phyloP scores from a whole-genome alignment of 345 rosid genomes.

The Citrus sp. region DNA sequence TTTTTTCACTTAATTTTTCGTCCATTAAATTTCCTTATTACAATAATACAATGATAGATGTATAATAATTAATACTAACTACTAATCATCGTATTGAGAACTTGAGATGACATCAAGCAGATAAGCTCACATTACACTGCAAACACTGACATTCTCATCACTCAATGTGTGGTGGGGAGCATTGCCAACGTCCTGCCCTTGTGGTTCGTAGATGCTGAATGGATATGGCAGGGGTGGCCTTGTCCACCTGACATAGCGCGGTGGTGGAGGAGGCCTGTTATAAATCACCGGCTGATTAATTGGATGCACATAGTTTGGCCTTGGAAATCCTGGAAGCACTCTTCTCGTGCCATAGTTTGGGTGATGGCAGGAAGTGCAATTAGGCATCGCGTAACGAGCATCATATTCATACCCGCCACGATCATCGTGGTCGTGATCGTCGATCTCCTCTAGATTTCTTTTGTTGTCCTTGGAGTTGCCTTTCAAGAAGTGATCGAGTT shows the following conservation, averaged over 20 bases:
- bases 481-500: background rate
- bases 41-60: too few species aligned
- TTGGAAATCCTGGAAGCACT: background rate
- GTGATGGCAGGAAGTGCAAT: background rate
- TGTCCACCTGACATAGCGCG: background rate
- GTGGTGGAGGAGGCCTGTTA: background rate
- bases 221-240: slow-evolving; percentile 17
- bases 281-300: background rate
- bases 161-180: slow-evolving; percentile 14
- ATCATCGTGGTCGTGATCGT: background rate
- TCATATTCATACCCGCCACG: background rate
- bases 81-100: too few species aligned
- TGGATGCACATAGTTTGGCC: background rate
- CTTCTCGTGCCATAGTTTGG: background rate
- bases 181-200: slow-evolving; percentile 11
- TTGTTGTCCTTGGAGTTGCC: background rate
- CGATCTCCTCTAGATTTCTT: background rate
- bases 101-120: too few species aligned
- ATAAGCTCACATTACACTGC: slow-evolving; percentile 18
- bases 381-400: background rate
- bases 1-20: too few species aligned
- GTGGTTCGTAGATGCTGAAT: slow-evolving; percentile 13
- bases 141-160: slow-evolving; percentile 21
- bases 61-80: too few species aligned
- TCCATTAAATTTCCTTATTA: too few species aligned